These are phyloP conservation scores for Diaporthe vexans DNA, from an alignment of 2,329 filamentous ascomycete genomes.

Conservation along the genomic window DNA sequence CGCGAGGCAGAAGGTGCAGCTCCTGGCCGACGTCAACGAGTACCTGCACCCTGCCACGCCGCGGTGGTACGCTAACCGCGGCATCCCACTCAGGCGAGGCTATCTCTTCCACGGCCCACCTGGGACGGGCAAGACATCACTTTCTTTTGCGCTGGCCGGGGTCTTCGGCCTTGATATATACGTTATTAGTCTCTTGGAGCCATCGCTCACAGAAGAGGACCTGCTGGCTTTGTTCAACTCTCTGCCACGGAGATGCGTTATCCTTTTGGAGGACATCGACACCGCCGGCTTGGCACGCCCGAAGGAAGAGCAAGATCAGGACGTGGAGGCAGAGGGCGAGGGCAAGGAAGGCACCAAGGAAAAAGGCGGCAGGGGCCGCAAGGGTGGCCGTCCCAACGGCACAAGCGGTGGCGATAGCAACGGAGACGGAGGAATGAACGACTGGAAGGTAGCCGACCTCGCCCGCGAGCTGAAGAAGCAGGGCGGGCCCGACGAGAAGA, in stretches of 20 bases:
- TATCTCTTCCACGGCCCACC: conserved; percentile 85
- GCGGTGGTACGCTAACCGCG: conserved; percentile 80
- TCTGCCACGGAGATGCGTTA: conserved; percentile 74
- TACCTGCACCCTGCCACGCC: conserved; percentile 80
- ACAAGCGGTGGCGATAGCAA: conserved; percentile 5
- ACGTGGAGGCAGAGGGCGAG: conserved; percentile 42
- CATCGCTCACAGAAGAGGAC: conserved; percentile 73
- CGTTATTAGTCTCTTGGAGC: conserved; percentile 72
- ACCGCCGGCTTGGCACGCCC: conserved; percentile 70
- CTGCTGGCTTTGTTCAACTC: conserved; percentile 70
- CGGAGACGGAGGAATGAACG: conserved; percentile 43
- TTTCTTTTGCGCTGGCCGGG: conserved; percentile 76
- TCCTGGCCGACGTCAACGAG: conserved; percentile 82
- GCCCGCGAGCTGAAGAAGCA: conserved; percentile 60
- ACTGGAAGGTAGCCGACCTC: conserved; percentile 57
- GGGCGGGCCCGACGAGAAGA: conserved; percentile 54
- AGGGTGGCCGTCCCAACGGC: conserved; percentile 35
- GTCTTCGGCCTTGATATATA: conserved; percentile 77
- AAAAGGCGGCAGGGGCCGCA: conserved; percentile 37
- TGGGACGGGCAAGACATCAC: conserved; percentile 79
- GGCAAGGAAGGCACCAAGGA: conserved; percentile 41
- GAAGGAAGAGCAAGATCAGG: conserved; percentile 46
- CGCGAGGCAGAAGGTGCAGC: conserved; percentile 72
- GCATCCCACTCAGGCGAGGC: conserved; percentile 82
- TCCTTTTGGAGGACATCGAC: conserved; percentile 79